These are phyloP conservation scores for Colletotrichum endophyticum DNA, from an alignment of 2,329 filamentous ascomycete genomes.

Conservation along the genomic window DNA sequence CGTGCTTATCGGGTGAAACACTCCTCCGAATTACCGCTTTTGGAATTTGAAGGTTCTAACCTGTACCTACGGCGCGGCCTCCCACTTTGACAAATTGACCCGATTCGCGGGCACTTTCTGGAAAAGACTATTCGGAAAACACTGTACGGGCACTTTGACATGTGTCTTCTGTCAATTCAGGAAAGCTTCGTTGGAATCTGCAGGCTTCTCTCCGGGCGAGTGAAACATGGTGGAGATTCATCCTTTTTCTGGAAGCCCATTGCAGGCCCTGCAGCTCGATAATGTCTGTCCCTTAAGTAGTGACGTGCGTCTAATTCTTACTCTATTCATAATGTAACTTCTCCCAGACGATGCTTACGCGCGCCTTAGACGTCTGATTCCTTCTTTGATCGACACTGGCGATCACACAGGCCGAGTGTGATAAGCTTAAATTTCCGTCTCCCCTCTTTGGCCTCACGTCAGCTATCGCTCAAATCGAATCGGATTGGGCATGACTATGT, in stretches of 20 bases:
- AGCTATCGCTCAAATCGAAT: not conserved
- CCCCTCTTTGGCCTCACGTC: not conserved
- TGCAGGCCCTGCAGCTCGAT: not conserved
- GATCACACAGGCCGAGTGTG: not conserved
- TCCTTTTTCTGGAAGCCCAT: not conserved
- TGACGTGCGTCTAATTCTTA: not conserved
- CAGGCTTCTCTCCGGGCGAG: not conserved
- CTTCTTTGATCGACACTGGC: not conserved
- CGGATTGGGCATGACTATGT: not conserved
- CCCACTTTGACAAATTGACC: not conserved
- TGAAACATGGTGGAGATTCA: not conserved
- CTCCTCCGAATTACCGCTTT: not conserved
- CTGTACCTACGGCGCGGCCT: not conserved
- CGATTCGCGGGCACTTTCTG: not conserved
- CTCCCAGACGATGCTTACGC: not conserved
- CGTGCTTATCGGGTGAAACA: not conserved
- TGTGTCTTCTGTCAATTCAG: not conserved
- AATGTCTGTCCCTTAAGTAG: not conserved
- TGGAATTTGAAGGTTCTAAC: not conserved
- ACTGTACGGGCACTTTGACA: not conserved
- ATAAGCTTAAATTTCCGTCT: not conserved
- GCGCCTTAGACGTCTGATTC: not conserved
- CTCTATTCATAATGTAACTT: accelerated
- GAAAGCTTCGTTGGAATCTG: not conserved
- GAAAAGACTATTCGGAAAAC: not conserved